Conservation (phyloP, 257 asterid genomes). For the Oldenlandia corymbosa region DNA sequence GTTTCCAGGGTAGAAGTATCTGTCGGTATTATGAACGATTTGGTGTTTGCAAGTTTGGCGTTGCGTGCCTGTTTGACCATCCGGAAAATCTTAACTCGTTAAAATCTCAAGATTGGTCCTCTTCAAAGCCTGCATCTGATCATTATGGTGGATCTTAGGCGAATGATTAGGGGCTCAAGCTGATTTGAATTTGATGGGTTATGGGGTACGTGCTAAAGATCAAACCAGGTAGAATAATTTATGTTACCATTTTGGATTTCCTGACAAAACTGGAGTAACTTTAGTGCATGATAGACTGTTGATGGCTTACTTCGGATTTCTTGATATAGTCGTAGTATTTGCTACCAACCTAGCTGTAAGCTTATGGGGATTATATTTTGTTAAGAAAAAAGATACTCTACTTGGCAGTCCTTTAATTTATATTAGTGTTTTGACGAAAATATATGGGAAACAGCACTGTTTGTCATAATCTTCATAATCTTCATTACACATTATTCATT, state of each 20-base stretch:
- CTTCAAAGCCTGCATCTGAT: background rate
- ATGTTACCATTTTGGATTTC: background rate
- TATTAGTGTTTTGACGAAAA: background rate
- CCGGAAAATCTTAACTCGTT: constrained; percentile 15
- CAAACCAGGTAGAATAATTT: too few relatives aligned
- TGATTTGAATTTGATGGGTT: too few relatives aligned
- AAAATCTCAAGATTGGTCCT: constrained; percentile 10
- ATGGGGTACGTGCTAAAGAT: too few relatives aligned
- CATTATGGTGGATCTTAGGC: constrained; percentile 4
- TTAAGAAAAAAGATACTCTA: background rate
- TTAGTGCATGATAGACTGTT: background rate
- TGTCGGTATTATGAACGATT: constrained; percentile 28
- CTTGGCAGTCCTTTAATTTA: background rate
- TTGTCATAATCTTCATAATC: too few relatives aligned
- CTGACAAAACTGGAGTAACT: background rate
- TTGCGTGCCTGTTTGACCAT: constrained; percentile 32
- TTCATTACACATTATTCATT: too few relatives aligned
- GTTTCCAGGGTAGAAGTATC: constrained; percentile 26
- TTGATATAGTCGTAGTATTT: background rate
- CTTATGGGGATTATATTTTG: background rate
- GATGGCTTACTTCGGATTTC: background rate
- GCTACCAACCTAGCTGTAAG: background rate
- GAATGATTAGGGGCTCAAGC: background rate
- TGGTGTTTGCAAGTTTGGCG: constrained; percentile 34
- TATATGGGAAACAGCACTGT: too few relatives aligned